Percentiles rank a stretch among this genome's conserved stretches.
These are phyloP conservation scores for Adenanthera pavonina DNA, from an alignment of 306 rosid species.

Conservation along the genomic window DNA sequence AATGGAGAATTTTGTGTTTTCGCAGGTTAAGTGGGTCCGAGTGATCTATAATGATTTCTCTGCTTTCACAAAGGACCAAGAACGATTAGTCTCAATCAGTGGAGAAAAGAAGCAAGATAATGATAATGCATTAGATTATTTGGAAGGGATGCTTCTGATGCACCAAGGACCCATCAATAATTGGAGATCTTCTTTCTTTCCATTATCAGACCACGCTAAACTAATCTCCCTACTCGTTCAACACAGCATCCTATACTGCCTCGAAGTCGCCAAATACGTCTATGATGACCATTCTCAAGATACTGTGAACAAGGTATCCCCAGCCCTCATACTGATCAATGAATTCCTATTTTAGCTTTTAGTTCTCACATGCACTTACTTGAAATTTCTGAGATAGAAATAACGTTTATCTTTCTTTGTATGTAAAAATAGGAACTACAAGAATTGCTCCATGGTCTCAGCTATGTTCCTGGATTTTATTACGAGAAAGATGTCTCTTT, in stretches of 20 bases:
- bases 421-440: constrained; percentile 55
- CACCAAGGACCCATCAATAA: constrained; percentile 75
- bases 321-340: neutral
- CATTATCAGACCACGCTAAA: constrained; percentile 65
- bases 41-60: constrained; percentile 71
- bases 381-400: neutral
- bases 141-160: constrained; percentile 77
- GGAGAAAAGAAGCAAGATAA: constrained; percentile 50
- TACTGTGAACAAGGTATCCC: constrained; percentile 57
- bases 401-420: neutral
- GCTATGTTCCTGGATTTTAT: constrained; percentile 60
- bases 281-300: constrained; percentile 57
- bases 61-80: constrained; percentile 54
- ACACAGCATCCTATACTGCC: constrained; percentile 66
- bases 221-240: constrained; percentile 59
- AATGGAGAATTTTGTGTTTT: constrained; percentile 27
- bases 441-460: constrained; percentile 55
- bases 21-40: constrained; percentile 83
- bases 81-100: constrained; percentile 55
- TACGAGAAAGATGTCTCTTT: constrained; percentile 71
- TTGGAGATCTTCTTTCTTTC: constrained; percentile 97
- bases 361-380: neutral
- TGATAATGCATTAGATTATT: constrained; percentile 58
- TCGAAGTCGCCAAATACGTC: constrained; percentile 67
- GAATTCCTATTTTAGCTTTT: neutral